Base-by-base conservation (phyloP, 805 yeast species). In the Grigorovia humatica region DNA sequence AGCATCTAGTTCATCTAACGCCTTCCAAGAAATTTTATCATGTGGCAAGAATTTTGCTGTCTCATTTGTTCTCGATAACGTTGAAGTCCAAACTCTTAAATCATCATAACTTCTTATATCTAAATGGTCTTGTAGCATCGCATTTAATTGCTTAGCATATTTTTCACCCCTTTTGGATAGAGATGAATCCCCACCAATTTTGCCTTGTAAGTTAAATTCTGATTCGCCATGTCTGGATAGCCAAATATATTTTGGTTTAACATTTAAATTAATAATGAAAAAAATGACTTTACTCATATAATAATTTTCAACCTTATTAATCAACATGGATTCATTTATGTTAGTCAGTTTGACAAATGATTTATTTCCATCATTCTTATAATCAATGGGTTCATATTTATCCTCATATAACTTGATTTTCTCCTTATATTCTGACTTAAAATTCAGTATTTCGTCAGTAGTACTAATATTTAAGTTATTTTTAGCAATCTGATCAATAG, bases 201-300 rank as follows among this genome's bases (percentile, higher is more conserved):
- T 88, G 32, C 97, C 97, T 48, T 89, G 89, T 53, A 93, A 75
- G 67, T 93, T 93, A 71, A 83, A 93, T 65, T 82, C 82, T 2
- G 95, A 85, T 70, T 93, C 99, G 29, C 99, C 99, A 63, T 93
- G 99, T 60, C 99, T 80, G 48, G 96, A 87, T 48, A 93, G 75
- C 91, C 96, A 93, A 55, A 93, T 89, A 56, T 84, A 79, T 56
- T 98, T 78, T 29, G 96, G 96, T 65, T 88, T 87, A 59, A 89
- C 86, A 67, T 90, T 97, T 59, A 93, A 73, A 64, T 93, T 93
- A 96, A 93, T 90, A 44, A 93, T 88, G 65, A 89, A 93, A 69
- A 89, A 93, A 18, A 90, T 97, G 56, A 93, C 89, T 61, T 97
- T 79, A 55, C 93, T 83, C 68, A 93, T 95, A 61, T 91, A 72